Evolutionary conservation across 1,139 yeast species (phyloP), one percentile per base, ranked within the genome.

Genomic region (Blastobotrys proliferans): DNA sequence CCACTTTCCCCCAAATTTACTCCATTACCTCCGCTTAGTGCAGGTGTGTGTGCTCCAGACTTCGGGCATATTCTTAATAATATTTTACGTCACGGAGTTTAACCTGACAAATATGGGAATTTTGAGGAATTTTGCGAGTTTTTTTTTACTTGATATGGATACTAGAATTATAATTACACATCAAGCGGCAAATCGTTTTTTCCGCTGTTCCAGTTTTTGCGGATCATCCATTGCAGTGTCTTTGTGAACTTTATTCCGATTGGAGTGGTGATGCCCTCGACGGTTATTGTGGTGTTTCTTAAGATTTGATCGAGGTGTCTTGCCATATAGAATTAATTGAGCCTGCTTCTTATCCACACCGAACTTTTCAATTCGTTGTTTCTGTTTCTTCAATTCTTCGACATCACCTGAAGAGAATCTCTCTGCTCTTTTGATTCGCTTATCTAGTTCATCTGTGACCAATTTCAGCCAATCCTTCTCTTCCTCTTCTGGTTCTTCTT

Each of bases 351-450:
- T 64, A 50, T 81, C 83, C 44, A 87, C 78, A 19, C 97, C 97
- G 58, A 87, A 88, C 68, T 85, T 86, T 60, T 82, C 83, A 51
- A 87, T 79, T 57, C 97, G 76, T 52, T 50, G 55, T 22, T 58
- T 49, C 38, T 57, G 60, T 31, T 53, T 50, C 67, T 83, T 74
- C 63, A 77, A 68, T 60, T 81, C 70, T 62, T 83, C 56, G 25
- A 63, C 59, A 28, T 69, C 68, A 37, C 72, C 77, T 49, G 75
- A 77, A 29, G 92, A 92, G 57, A 87, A 88, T 62, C 86, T 83
- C 58, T 77, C 76, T 19, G 90, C 85, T 57, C 97, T 76, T 45
- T 70, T 71, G 45, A 86, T 72, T 59, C 84, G 83, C 57, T 78
- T 79, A 48, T 71, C 74, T 52, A 90, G 70, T 48, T 83, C 76